Conservation (phyloP, 2,329 filamentous ascomycete species). For the Ascochyta rabiei region DNA sequence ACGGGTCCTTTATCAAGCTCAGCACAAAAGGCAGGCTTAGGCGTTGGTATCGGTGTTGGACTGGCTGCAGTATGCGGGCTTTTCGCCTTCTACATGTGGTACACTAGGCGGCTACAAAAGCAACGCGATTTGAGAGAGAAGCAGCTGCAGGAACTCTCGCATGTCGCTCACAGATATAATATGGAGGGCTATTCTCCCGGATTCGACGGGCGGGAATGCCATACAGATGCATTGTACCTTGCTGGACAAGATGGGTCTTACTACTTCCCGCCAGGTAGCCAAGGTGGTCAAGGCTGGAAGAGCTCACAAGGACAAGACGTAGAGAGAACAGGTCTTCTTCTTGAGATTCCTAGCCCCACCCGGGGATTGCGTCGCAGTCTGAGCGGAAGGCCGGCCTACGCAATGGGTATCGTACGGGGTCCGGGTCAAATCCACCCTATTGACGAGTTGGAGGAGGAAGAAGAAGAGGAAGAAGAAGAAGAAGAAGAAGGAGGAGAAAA, state of each 20-base stretch:
- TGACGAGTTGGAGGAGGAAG: conserved; percentile 63
- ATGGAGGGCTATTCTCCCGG: conserved; percentile 46
- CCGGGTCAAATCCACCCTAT: conserved; percentile 67
- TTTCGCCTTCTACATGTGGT: conserved; percentile 56
- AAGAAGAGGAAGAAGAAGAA: conserved; percentile 17
- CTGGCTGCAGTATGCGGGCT: conserved; percentile 50
- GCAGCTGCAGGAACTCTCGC: conserved; percentile 59
- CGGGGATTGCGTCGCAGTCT: conserved; percentile 53
- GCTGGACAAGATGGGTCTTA: conserved; percentile 35
- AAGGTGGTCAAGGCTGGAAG: conserved; percentile 42
- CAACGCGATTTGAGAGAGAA: conserved; percentile 58
- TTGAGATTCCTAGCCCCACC: conserved; percentile 57
- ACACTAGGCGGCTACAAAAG: conserved; percentile 48
- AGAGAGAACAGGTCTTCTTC: conserved; percentile 54
- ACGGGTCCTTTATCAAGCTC: conserved; percentile 49
- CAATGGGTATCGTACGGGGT: conserved; percentile 56
- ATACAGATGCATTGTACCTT: conserved; percentile 46
- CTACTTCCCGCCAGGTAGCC: conserved; percentile 31
- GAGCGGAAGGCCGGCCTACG: conserved; percentile 49
- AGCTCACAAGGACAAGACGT: conserved; percentile 42
- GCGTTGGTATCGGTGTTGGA: conserved; percentile 53
- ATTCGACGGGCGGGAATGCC: conserved; percentile 47
- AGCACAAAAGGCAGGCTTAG: conserved; percentile 54
- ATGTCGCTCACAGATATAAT: conserved; percentile 56
- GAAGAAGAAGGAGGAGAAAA: conserved; percentile 21